These are phyloP conservation scores for Rhododendron henanense DNA, from an alignment of 148 eudicot species.

Conservation along the genomic window DNA sequence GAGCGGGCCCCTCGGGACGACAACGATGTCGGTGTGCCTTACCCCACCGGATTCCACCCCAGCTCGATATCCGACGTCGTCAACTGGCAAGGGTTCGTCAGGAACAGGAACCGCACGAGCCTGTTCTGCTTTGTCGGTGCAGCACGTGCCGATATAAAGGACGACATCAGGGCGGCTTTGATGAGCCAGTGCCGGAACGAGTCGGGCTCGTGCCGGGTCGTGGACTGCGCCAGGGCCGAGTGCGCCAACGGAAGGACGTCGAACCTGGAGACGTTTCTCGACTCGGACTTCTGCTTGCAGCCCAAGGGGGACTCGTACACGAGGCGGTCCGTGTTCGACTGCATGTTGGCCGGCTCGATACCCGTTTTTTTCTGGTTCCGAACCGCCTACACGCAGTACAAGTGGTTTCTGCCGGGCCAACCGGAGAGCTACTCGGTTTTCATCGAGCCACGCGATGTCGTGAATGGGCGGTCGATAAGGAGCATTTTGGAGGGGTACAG, in stretches of 20 bases:
- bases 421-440: constrained; percentile 55
- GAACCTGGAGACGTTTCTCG: constrained; percentile 27
- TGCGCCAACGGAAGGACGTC: constrained; percentile 34
- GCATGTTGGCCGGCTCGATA: constrained; percentile 51
- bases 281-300: constrained; percentile 50
- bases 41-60: constrained; percentile 93
- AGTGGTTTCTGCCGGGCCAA: constrained; percentile 39
- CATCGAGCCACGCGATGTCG: constrained; percentile 33
- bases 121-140: constrained; percentile 34
- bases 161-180: constrained; percentile 30
- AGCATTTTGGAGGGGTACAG: constrained; percentile 29
- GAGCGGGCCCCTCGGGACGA: constrained; percentile 55
- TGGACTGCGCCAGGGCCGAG: constrained; percentile 36
- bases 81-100: constrained; percentile 57
- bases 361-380: constrained; percentile 52
- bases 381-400: constrained; percentile 28
- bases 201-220: constrained; percentile 34
- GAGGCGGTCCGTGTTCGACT: constrained; percentile 45
- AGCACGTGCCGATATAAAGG: constrained; percentile 20
- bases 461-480: constrained; percentile 34
- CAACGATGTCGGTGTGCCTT: constrained; percentile 59
- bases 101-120: background rate
- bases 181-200: constrained; percentile 34
- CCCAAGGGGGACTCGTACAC: constrained; percentile 59
- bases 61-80: constrained; percentile 23